Conservation (phyloP, 2,329 filamentous ascomycete genomes). For the Nemania abortiva region DNA sequence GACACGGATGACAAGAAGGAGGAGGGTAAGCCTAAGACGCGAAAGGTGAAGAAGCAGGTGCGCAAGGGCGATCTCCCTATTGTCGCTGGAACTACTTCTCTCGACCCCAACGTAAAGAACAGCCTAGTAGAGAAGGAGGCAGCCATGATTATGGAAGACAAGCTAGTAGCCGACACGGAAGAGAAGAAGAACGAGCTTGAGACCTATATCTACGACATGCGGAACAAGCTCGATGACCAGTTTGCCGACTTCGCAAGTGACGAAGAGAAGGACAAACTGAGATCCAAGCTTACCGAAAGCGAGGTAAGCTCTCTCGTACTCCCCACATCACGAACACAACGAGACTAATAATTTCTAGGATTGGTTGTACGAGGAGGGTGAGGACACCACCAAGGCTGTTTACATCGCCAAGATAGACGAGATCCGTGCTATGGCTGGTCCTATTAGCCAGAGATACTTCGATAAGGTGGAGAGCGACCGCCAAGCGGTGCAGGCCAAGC, state of each 20-base stretch:
- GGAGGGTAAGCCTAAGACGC: constrained; percentile 78
- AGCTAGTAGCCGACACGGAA: constrained; percentile 96
- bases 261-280: constrained; percentile 90
- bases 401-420: constrained; percentile 97
- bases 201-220: constrained; percentile 95
- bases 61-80: constrained; percentile 96
- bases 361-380: constrained; percentile 98
- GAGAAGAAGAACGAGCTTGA: constrained; percentile 99
- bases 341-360: constrained; percentile 70
- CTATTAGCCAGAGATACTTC: constrained; percentile 93
- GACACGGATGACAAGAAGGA: constrained; percentile 79
- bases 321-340: background rate
- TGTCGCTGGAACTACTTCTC: constrained; percentile 81
- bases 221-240: constrained; percentile 93
- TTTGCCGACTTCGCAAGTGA: constrained; percentile 91
- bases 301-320: constrained; percentile 75
- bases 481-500: constrained; percentile 78
- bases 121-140: constrained; percentile 83
- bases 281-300: constrained; percentile 81
- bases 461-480: constrained; percentile 93
- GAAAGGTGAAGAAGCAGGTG: constrained; percentile 99
- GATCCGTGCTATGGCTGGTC: constrained; percentile 88
- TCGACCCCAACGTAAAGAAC: constrained; percentile 77
- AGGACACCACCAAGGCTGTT: constrained; percentile 92
- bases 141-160: constrained; percentile 96